These are phyloP conservation scores for Coffea humblotiana DNA, from an alignment of 305 asterid genomes.

Conservation along the genomic window DNA sequence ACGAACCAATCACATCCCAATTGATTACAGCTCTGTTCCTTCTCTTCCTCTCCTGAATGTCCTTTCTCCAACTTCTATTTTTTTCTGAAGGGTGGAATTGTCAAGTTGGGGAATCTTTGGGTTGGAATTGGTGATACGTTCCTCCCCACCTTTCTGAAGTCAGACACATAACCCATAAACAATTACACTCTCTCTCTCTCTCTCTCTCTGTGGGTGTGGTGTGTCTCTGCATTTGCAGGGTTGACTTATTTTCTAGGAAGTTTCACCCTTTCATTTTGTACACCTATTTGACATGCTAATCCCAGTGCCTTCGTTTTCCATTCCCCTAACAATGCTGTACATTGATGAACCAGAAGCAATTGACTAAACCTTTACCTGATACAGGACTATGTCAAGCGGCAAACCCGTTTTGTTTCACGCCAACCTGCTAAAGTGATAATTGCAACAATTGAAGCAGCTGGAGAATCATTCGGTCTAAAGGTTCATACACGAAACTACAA, in stretches of 20 bases:
- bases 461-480: constrained; percentile 78
- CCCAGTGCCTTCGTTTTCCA: neutral
- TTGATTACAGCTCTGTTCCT: neutral
- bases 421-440: constrained; percentile 73
- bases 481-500: constrained; percentile 75
- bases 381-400: constrained; percentile 82
- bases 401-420: constrained; percentile 96
- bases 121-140: neutral
- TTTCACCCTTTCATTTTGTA: neutral
- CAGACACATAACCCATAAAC: neutral
- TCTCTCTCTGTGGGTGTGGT: neutral
- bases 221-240: neutral
- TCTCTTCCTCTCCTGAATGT: neutral
- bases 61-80: neutral
- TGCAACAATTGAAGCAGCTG: constrained; percentile 72
- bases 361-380: constrained; percentile 20
- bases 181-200: neutral
- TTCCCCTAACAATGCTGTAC: neutral
- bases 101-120: neutral
- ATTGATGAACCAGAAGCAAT: neutral
- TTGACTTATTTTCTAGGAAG: neutral
- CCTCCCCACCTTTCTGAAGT: neutral
- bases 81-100: neutral
- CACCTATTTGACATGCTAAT: neutral
- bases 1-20: neutral